Percentiles rank a stretch among this genome's conserved stretches.
Evolutionary conservation across 495 filamentous ascomycete genomes (phyloP).

Genomic region (Hypoxylon rickii): DNA sequence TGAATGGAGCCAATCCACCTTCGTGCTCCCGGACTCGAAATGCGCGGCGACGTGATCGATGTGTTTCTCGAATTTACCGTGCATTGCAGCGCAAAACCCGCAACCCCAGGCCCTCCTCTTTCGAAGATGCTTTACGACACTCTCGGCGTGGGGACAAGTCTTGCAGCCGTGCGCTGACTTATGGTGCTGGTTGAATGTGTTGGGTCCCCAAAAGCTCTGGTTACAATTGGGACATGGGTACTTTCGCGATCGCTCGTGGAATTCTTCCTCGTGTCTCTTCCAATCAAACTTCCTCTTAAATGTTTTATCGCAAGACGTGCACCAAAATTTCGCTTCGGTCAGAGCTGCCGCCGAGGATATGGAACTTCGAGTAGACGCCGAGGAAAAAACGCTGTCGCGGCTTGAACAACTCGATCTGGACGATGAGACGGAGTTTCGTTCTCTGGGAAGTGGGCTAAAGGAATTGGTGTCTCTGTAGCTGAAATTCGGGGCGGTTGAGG

Average conservation of each 20-base stretch:
- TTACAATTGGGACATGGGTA: slow-evolving; percentile 56
- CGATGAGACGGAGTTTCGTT: slow-evolving; percentile 48
- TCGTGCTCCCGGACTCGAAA: slow-evolving; percentile 53
- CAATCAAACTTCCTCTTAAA: slow-evolving; percentile 59
- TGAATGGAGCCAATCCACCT: slow-evolving; percentile 54
- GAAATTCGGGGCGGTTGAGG: slow-evolving; percentile 31
- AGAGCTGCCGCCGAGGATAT: slow-evolving; percentile 41
- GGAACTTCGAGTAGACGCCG: slow-evolving; percentile 43
- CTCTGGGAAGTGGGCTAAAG: slow-evolving; percentile 26
- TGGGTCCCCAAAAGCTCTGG: slow-evolving; percentile 55
- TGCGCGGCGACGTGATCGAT: slow-evolving; percentile 56
- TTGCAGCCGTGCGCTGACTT: slow-evolving; percentile 56
- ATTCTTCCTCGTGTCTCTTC: slow-evolving; percentile 58
- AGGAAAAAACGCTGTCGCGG: slow-evolving; percentile 41
- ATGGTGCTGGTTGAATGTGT: slow-evolving; percentile 57
- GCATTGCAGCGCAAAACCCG: slow-evolving; percentile 55
- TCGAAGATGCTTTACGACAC: slow-evolving; percentile 44
- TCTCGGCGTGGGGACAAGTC: slow-evolving; percentile 54
- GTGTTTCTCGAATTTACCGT: slow-evolving; percentile 52
- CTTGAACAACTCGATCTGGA: slow-evolving; percentile 49
- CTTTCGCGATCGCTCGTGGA: slow-evolving; percentile 56
- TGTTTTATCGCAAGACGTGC: slow-evolving; percentile 55
- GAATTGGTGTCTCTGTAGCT: slow-evolving; percentile 37
- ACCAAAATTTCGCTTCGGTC: slow-evolving; percentile 50
- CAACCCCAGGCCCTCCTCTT: slow-evolving; percentile 47